Conservation (phyloP, 2,329 filamentous ascomycete species). For the Epichloe amarillans region DNA sequence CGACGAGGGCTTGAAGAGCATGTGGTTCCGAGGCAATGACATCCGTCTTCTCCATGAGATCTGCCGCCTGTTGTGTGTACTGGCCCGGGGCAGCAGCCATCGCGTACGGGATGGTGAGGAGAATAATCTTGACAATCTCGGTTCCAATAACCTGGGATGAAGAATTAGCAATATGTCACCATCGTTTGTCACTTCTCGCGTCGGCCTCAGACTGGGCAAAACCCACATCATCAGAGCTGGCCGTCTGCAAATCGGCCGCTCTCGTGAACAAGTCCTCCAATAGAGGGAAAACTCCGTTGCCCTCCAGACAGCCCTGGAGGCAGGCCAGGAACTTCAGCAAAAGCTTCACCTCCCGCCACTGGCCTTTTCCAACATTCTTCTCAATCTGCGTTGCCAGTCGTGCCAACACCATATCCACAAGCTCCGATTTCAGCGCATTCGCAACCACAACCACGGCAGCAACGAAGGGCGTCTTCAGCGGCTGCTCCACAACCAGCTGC, state of each 20-base stretch:
- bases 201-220: background rate
- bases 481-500: slow-evolving; percentile 77
- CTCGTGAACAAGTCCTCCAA: slow-evolving; percentile 82
- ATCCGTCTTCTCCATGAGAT: slow-evolving; percentile 84
- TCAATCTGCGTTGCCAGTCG: slow-evolving; percentile 50
- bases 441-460: slow-evolving; percentile 69
- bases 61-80: slow-evolving; percentile 59
- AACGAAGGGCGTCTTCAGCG: slow-evolving; percentile 93
- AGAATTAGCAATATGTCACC: background rate
- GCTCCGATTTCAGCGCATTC: slow-evolving; percentile 65
- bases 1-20: slow-evolving; percentile 70
- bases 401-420: slow-evolving; percentile 57
- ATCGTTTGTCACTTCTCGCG: background rate
- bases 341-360: slow-evolving; percentile 93
- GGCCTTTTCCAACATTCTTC: slow-evolving; percentile 53
- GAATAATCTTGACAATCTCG: slow-evolving; percentile 91
- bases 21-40: slow-evolving; percentile 86
- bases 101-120: slow-evolving; percentile 85
- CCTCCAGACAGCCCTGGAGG: slow-evolving; percentile 65
- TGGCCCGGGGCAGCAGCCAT: slow-evolving; percentile 60
- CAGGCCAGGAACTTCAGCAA: slow-evolving; percentile 81
- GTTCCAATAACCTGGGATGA: slow-evolving; percentile 48
- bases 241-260: slow-evolving; percentile 86
- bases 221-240: slow-evolving; percentile 81
- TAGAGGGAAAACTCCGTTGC: slow-evolving; percentile 72